Evolutionary conservation across 768 basidiomycete species (phyloP), one percentile per base, ranked within the genome.

Genomic region (Polyporus arcularius): DNA sequence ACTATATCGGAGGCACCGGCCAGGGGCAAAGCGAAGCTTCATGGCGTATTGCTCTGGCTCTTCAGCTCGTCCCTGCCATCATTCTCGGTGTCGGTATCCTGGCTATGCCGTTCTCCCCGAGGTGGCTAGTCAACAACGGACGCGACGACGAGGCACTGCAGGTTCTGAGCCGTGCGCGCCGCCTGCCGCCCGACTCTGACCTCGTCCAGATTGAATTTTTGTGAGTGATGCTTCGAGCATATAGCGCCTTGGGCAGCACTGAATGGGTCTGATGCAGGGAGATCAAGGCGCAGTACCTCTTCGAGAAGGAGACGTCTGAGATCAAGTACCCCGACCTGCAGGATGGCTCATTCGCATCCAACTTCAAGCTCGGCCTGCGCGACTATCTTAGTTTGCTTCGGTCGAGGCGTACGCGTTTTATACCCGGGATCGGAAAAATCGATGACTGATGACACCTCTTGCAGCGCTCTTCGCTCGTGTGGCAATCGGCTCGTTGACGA

Each of bases 81-180:
- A 79, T 90, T 59, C 82, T 94, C 28, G 87, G 85, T 31, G 67
- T 81, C 39, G 91, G 91, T 4, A 86, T 90, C 43, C 57, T 88
- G 50, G 91, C 87, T 71, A 86, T 92, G 83, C 91, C 91, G 1
- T 89, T 88, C 76, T 90, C 88, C 18, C 91, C 91, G 15, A 77
- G 88, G 65, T 90, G 88, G 88, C 79, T 93, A n/a, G 82, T 93
- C 54, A 88, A 90, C 67, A 77, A 86, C 70, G 88, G 88, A 43
- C 81, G 89, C 35, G 85, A 92, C 61, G 88, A 90, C 6, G 89
- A 92, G 72, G 87, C 87, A 2, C 76, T 90, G 8, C 65, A 69
- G 5, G 87, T 88, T 12, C 78, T 92, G 16, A 87, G 87, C 66
- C 73, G 72, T 18, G 83, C 87, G 15, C 84, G 90, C 42, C 67